Percentiles rank a stretch among this genome's conserved stretches.
These are phyloP conservation scores for Phytophthora brassicae DNA, from an alignment of 352 stramenopile genomes.

Conservation along the genomic window DNA sequence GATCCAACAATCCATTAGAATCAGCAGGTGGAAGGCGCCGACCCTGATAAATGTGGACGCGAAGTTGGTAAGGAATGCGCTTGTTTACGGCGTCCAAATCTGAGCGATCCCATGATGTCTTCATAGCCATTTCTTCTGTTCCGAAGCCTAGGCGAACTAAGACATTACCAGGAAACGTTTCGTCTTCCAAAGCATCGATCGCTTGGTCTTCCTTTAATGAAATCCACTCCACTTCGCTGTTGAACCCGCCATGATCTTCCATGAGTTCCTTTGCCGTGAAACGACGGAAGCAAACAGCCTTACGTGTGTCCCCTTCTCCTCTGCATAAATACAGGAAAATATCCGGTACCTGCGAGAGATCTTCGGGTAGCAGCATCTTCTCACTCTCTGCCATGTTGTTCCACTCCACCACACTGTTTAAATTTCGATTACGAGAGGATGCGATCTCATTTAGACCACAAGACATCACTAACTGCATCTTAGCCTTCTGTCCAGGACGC, in stretches of 20 bases:
- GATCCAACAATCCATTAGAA: slow-evolving; percentile 84
- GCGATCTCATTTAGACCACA: slow-evolving; percentile 65
- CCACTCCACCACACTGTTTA: slow-evolving; percentile 84
- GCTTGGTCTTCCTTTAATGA: slow-evolving; percentile 81
- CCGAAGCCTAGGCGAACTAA: slow-evolving; percentile 79
- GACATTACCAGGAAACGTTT: slow-evolving; percentile 84
- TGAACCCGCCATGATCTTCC: slow-evolving; percentile 52
- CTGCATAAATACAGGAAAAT: slow-evolving; percentile 88
- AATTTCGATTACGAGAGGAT: slow-evolving; percentile 58
- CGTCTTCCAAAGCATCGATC: slow-evolving; percentile 74
- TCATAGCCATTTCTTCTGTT: slow-evolving; percentile 64
- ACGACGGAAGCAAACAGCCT: slow-evolving; percentile 77
- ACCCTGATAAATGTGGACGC: slow-evolving; percentile 86
- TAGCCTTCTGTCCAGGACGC: slow-evolving; percentile 68
- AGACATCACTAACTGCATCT: slow-evolving; percentile 77
- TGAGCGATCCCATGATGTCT: slow-evolving; percentile 50
- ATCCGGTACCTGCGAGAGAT: slow-evolving; percentile 80
- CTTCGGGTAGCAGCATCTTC: slow-evolving; percentile 70
- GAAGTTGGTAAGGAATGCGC: slow-evolving; percentile 80
- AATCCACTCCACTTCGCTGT: slow-evolving; percentile 64
- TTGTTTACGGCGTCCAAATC: slow-evolving; percentile 73
- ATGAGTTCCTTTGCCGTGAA: slow-evolving; percentile 82
- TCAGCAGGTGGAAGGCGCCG: slow-evolving; percentile 76
- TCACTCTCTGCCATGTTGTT: slow-evolving; percentile 81
- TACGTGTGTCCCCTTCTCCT: slow-evolving; percentile 59